Evolutionary conservation across 1,284 basidiomycete species (phyloP).

Genomic region (Peniophora sp.): DNA sequence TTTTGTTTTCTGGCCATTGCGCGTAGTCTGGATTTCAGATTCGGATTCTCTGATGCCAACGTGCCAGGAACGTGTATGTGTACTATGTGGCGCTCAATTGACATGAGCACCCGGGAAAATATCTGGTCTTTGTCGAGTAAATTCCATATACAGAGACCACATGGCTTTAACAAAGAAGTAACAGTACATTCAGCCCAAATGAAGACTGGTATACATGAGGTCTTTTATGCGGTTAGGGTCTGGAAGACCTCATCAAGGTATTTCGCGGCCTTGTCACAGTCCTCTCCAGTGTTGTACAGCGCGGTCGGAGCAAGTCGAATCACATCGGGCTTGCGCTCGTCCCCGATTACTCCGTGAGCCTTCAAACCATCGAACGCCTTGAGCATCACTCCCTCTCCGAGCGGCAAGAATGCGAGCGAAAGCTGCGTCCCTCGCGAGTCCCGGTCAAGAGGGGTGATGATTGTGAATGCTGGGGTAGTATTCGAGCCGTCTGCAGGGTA

Average conservation of each 20-base stretch:
- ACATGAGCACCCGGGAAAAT: no score
- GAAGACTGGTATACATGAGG: not conserved
- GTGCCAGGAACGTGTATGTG: no score
- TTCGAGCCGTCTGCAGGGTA: slow-evolving; percentile 18
- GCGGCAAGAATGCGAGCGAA: slow-evolving; percentile 72
- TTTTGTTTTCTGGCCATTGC: no score
- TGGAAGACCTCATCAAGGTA: slow-evolving; percentile 54
- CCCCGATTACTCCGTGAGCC: slow-evolving; percentile 75
- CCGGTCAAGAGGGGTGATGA: slow-evolving; percentile 74
- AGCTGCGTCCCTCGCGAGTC: slow-evolving; percentile 77
- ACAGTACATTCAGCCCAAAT: no score
- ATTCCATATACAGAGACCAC: no score
- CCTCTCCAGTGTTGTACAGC: slow-evolving; percentile 76
- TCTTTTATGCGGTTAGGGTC: slow-evolving; percentile 11
- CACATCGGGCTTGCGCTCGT: slow-evolving; percentile 85
- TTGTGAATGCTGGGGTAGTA: slow-evolving; percentile 59
- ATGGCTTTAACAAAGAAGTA: no score
- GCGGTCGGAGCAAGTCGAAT: slow-evolving; percentile 82
- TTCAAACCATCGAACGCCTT: slow-evolving; percentile 56
- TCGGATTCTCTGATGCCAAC: no score
- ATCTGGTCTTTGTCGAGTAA: no score
- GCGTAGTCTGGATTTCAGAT: no score
- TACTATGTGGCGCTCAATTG: no score
- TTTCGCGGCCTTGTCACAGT: slow-evolving; percentile 63
- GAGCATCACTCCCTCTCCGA: slow-evolving; percentile 60